Conservation (phyloP, 108 stramenopile genomes). For the Chaetoceros muelleri region DNA sequence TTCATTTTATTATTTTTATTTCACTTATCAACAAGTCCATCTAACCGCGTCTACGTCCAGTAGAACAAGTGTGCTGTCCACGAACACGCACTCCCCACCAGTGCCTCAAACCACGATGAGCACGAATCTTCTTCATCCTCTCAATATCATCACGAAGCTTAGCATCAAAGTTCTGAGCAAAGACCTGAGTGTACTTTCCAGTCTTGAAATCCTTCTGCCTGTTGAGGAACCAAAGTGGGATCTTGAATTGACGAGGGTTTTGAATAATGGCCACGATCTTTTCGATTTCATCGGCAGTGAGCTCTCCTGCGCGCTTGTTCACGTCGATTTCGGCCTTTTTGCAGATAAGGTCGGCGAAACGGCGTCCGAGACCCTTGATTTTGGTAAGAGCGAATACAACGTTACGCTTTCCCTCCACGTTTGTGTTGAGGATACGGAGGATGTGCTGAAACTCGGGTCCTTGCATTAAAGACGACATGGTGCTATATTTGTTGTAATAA, state of each 20-base stretch:
- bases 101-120: conserved; percentile 99
- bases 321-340: conserved; percentile 99
- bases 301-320: conserved; percentile 98
- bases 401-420: conserved; percentile 99
- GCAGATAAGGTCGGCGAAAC: conserved; percentile 97
- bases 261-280: conserved; percentile 97
- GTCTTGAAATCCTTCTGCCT: conserved; percentile 99
- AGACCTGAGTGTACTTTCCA: conserved; percentile 96
- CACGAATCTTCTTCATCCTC: conserved; percentile 95
- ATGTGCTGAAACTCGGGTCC: conserved; percentile 99
- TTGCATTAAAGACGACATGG: conserved; percentile 73
- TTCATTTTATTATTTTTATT: no score
- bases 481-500: not conserved
- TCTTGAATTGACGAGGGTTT: conserved; percentile 98
- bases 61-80: conserved; percentile 99
- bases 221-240: conserved; percentile 99
- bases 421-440: conserved; percentile 99
- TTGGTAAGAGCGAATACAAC: conserved; percentile 97
- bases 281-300: conserved; percentile 99
- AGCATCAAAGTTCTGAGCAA: conserved; percentile 93
- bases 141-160: conserved; percentile 99
- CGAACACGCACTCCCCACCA: conserved; percentile 99
- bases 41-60: conserved; percentile 74
- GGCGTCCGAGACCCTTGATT: conserved; percentile 98
- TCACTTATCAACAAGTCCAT: not conserved